phyloP scores from a whole-genome alignment of 495 filamentous ascomycete genomes.

The Lindgomyces ingoldianus region DNA sequence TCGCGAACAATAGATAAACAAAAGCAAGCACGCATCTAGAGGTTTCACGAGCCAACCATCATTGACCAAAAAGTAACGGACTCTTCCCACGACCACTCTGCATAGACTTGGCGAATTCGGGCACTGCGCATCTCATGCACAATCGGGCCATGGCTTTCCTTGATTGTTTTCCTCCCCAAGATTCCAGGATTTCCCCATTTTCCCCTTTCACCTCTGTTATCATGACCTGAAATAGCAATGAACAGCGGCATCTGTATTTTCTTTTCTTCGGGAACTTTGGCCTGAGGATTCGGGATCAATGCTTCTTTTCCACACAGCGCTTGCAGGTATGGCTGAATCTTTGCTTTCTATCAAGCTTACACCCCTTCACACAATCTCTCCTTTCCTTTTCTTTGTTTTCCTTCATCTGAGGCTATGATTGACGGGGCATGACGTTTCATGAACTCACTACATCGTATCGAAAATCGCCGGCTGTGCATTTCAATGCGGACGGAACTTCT shows the following conservation, averaged over 20 bases:
- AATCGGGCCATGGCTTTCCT: neutral
- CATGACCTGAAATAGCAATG: neutral
- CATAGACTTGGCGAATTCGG: conserved; percentile 15
- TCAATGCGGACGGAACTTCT: neutral
- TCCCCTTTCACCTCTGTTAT: neutral
- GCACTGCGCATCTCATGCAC: neutral
- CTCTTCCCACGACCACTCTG: conserved; percentile 8
- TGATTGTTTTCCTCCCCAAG: neutral
- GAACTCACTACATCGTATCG: too few relatives aligned
- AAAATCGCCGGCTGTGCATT: neutral
- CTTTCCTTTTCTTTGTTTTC: neutral
- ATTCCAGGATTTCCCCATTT: neutral
- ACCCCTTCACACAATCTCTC: neutral
- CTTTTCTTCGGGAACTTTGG: neutral
- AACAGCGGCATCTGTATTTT: neutral
- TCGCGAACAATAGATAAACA: conserved; percentile 39
- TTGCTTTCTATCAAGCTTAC: neutral
- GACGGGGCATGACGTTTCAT: neutral
- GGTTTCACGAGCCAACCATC: conserved; percentile 7
- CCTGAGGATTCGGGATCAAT: neutral
- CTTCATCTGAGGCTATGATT: neutral
- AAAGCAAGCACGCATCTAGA: conserved; percentile 2
- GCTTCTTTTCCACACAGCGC: neutral
- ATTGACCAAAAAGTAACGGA: conserved; percentile 3
- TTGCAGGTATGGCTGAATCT: neutral